phyloP scores from a whole-genome alignment of 306 rosid genomes.

The Quercus suber region DNA sequence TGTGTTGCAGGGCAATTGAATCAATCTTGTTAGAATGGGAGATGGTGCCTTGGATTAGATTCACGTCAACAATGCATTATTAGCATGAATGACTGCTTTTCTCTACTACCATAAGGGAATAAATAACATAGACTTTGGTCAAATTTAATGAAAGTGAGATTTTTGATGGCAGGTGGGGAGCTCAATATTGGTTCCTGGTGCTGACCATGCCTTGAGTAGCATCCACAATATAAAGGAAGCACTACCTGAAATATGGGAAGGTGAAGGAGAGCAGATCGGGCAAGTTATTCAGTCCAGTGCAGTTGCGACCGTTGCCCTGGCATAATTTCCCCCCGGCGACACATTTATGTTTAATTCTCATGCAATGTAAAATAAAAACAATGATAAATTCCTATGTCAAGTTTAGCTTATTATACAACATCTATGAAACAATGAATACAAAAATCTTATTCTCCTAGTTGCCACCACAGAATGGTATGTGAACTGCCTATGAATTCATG shows the following conservation, averaged over 20 bases:
- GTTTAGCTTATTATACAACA: background rate
- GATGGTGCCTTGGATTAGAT: background rate
- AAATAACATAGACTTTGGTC: background rate
- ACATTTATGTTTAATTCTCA: background rate
- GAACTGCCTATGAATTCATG: background rate
- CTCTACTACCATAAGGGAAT: background rate
- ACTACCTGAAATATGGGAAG: conserved; percentile 75
- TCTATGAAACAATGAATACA: background rate
- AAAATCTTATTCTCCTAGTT: background rate
- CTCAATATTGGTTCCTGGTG: conserved; percentile 65
- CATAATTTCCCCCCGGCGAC: conserved; percentile 13
- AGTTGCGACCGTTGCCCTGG: conserved; percentile 36
- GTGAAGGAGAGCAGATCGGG: conserved; percentile 20
- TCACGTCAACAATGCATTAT: background rate
- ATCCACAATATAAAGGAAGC: conserved; percentile 88
- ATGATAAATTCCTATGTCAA: background rate
- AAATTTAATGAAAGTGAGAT: conserved; percentile 7
- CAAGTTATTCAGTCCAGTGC: conserved; percentile 36
- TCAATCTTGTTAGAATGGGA: background rate
- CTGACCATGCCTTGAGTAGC: conserved; percentile 74
- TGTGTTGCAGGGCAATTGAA: background rate
- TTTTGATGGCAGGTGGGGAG: conserved; percentile 63
- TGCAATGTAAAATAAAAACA: conserved; percentile 7
- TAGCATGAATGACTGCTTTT: background rate
- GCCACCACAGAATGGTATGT: background rate